phyloP scores from a whole-genome alignment of 2,329 filamentous ascomycete genomes.

The Penicillium concentricum region DNA sequence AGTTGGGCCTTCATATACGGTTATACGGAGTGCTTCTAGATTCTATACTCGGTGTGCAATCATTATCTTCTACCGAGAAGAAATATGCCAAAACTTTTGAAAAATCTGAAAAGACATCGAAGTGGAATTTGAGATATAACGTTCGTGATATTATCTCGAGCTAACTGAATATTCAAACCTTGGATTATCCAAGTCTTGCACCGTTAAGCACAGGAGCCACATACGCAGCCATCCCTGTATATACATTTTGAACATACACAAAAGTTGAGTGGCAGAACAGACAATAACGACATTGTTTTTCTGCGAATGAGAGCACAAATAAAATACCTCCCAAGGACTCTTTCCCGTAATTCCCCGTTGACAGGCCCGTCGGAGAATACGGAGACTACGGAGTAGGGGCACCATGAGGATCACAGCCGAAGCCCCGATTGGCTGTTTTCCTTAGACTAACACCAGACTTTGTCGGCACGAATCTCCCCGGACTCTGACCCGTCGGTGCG shows the following conservation, averaged over 20 bases:
- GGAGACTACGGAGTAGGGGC: not conserved
- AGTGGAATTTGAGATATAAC: too few species aligned
- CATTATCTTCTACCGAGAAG: too few species aligned
- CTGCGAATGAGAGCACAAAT: not conserved
- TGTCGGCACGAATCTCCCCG: not conserved
- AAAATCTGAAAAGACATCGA: too few species aligned
- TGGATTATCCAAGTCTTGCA: not conserved
- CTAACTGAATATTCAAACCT: not conserved
- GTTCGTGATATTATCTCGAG: too few species aligned
- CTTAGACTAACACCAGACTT: not conserved
- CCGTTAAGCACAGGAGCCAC: not conserved
- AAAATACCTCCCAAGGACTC: not conserved
- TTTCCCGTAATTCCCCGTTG: not conserved
- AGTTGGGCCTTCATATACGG: too few species aligned
- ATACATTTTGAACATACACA: not conserved
- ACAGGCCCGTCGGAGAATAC: not conserved
- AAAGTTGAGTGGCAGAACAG: not conserved
- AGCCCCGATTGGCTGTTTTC: not conserved
- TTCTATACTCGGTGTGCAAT: too few species aligned
- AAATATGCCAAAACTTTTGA: too few species aligned
- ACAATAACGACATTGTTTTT: too few species aligned
- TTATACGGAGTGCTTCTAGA: too few species aligned
- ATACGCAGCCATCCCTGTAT: not conserved
- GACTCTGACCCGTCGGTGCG: not conserved
- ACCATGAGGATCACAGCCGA: not conserved